phyloP scores from a whole-genome alignment of 257 asterid species.

The Capsicum baccatum region DNA sequence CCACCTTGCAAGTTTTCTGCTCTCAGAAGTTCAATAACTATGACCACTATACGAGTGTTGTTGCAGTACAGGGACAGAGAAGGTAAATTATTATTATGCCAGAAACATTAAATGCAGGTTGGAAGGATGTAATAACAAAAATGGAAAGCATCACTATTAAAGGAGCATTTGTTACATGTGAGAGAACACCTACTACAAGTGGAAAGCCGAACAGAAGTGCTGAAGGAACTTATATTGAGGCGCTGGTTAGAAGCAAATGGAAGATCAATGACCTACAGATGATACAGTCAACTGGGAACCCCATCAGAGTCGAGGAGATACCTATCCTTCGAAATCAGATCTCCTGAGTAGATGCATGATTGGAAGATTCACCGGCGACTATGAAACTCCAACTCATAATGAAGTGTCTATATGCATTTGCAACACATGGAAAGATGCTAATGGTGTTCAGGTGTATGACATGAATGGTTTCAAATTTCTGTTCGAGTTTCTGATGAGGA shows the following conservation, averaged over 20 bases:
- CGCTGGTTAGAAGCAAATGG: neutral
- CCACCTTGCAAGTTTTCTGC: neutral
- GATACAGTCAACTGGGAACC: neutral
- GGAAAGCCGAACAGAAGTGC: neutral
- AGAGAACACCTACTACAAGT: neutral
- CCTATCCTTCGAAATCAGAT: neutral
- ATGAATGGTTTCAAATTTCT: neutral
- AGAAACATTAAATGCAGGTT: slow-evolving; percentile 3
- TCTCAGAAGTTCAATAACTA: neutral
- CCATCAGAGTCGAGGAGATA: slow-evolving; percentile 17
- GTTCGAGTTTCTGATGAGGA: neutral
- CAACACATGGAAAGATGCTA: neutral
- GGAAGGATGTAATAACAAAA: neutral
- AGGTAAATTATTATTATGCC: neutral
- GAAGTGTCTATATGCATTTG: neutral
- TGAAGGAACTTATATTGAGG: slow-evolving; percentile 17
- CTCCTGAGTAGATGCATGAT: neutral
- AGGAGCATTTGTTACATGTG: neutral
- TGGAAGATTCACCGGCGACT: neutral
- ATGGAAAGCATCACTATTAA: neutral
- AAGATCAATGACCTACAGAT: slow-evolving; percentile 4
- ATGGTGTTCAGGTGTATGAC: slow-evolving; percentile 10
- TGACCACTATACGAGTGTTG: neutral
- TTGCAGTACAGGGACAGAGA: slow-evolving; percentile 2
- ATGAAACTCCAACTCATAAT: neutral